phyloP scores from a whole-genome alignment of 345 rosid genomes.

The Linum trigynum region DNA sequence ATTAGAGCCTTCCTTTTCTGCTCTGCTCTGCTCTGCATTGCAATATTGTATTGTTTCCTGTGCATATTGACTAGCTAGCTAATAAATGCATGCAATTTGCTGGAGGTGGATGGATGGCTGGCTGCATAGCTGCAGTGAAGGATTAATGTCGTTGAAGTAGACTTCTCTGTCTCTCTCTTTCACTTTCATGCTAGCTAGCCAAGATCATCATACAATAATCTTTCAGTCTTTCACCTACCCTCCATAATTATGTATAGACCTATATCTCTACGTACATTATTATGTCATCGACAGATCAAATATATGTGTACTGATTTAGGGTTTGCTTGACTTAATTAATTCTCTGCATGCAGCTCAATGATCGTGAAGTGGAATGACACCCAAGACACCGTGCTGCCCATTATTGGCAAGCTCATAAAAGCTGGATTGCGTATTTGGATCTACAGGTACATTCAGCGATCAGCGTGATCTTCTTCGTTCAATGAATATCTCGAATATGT shows the following conservation, averaged over 20 bases:
- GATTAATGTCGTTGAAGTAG: constrained; percentile 3
- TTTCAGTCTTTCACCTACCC: not conserved
- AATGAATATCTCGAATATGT: not conserved
- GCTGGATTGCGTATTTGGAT: constrained; percentile 69
- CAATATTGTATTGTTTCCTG: too few species aligned
- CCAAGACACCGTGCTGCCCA: constrained; percentile 39
- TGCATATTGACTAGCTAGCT: too few species aligned
- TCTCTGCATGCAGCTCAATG: constrained; percentile 28
- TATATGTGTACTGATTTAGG: not conserved
- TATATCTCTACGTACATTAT: too few species aligned
- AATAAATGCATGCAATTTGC: too few species aligned
- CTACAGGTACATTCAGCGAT: constrained; percentile 41
- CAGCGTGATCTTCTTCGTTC: too few species aligned
- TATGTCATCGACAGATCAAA: not conserved
- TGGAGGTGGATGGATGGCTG: too few species aligned
- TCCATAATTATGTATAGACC: too few species aligned
- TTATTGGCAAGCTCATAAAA: constrained; percentile 39
- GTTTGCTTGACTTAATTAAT: not conserved
- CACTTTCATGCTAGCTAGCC: not conserved
- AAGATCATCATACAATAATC: too few species aligned
- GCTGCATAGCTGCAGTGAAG: not conserved
- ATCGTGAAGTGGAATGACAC: constrained; percentile 45
- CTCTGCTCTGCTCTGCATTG: too few species aligned
- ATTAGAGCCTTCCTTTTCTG: constrained; percentile 9
- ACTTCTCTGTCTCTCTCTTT: constrained; percentile 8